phyloP scores from a whole-genome alignment of 345 rosid genomes.

The Eucalyptus lansdowneana region DNA sequence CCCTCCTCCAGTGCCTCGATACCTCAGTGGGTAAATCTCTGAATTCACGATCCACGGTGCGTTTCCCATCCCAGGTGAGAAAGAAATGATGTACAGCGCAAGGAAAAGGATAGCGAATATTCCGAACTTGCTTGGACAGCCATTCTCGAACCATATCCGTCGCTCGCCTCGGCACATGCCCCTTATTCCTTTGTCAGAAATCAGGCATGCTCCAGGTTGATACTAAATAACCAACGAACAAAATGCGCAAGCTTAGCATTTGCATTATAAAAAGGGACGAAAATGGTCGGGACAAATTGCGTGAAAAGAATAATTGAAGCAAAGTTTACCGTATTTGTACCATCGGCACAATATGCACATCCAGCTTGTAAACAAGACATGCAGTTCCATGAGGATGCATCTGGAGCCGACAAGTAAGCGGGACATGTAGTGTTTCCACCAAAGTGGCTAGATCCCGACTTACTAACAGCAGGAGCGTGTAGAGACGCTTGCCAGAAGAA shows the following conservation, averaged over 20 bases:
- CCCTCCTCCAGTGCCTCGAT: conserved; percentile 83
- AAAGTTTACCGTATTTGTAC: conserved; percentile 11
- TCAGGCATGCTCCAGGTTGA: conserved; percentile 71
- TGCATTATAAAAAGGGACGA: not conserved
- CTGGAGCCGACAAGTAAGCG: not conserved
- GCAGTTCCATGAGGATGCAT: conserved; percentile 46
- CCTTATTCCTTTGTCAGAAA: conserved; percentile 2
- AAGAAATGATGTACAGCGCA: conserved; percentile 51
- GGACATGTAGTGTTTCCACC: conserved; percentile 58
- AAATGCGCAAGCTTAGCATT: not conserved
- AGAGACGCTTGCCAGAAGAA: conserved; percentile 50
- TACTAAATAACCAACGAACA: conserved; percentile 24
- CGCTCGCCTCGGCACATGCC: conserved; percentile 12
- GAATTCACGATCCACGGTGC: conserved; percentile 86
- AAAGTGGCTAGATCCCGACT: conserved; percentile 16
- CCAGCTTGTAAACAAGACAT: conserved; percentile 46
- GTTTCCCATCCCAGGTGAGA: conserved; percentile 83
- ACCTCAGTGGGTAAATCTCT: conserved; percentile 77
- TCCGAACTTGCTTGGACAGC: conserved; percentile 78
- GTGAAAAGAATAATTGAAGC: not conserved
- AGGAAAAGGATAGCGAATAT: conserved; percentile 54
- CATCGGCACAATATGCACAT: conserved; percentile 48
- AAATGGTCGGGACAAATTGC: too few species aligned
- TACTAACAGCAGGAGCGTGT: conserved; percentile 34
- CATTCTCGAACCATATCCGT: conserved; percentile 44